Evolutionary conservation across 345 rosid species (phyloP).

Genomic region (Brassica carinata): DNA sequence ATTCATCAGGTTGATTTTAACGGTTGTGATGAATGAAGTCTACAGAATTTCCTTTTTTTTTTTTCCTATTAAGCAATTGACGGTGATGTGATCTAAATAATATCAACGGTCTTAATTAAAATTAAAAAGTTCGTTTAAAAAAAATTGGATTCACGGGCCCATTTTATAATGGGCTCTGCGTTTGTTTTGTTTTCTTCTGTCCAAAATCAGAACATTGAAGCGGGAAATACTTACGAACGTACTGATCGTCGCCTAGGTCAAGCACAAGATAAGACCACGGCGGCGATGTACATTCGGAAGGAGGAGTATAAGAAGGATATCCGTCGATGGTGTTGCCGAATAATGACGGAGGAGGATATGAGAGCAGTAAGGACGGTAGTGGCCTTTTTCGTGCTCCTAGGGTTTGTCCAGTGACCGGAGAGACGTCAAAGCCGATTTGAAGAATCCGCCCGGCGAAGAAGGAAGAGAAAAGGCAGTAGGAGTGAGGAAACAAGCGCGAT

Average conservation of each 20-base stretch:
- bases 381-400: slow-evolving; percentile 55
- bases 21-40: too few relatives aligned
- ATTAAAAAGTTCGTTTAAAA: background rate
- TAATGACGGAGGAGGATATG: slow-evolving; percentile 63
- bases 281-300: slow-evolving; percentile 56
- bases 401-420: slow-evolving; percentile 26
- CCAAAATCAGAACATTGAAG: slow-evolving; percentile 55
- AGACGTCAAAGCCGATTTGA: slow-evolving; percentile 31
- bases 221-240: slow-evolving; percentile 73
- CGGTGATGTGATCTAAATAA: background rate
- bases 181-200: background rate
- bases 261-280: slow-evolving; percentile 75
- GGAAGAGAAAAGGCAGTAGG: slow-evolving; percentile 26
- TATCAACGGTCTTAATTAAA: background rate
- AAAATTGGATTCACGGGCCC: background rate
- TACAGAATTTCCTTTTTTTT: too few relatives aligned
- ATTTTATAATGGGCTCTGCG: background rate
- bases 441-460: slow-evolving; percentile 39
- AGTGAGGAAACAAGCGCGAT: slow-evolving; percentile 22
- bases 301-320: slow-evolving; percentile 79
- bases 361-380: slow-evolving; percentile 58
- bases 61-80: too few relatives aligned
- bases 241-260: slow-evolving; percentile 65
- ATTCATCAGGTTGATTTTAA: too few relatives aligned
- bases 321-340: slow-evolving; percentile 68